phyloP scores from a whole-genome alignment of 2,329 filamentous ascomycete genomes.

The Aspergillus amoenus region DNA sequence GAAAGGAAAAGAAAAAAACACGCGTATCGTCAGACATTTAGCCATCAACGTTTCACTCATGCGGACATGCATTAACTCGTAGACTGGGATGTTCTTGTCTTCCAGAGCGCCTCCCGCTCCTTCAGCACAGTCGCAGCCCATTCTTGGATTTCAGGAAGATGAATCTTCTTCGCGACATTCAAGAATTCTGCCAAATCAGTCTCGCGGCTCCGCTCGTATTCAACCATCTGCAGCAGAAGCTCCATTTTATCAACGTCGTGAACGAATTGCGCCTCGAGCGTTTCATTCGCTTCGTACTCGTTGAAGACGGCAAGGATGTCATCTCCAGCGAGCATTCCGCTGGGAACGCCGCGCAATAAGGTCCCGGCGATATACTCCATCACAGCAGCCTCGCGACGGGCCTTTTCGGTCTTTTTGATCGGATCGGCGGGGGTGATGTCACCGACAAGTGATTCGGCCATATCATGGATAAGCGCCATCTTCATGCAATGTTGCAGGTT shows the following conservation, averaged over 20 bases:
- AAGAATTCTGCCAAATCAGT: constrained; percentile 85
- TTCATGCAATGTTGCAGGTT: constrained; percentile 83
- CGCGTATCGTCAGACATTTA: constrained; percentile 12
- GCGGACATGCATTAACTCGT: background rate
- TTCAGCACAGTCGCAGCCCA: constrained; percentile 76
- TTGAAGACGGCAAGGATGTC: constrained; percentile 83
- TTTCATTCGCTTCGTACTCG: constrained; percentile 88
- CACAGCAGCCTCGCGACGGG: constrained; percentile 76
- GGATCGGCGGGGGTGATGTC: constrained; percentile 91
- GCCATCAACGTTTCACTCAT: constrained; percentile 13
- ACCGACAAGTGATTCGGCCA: constrained; percentile 92
- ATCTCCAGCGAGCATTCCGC: constrained; percentile 62
- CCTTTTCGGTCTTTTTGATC: constrained; percentile 84
- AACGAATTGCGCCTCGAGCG: constrained; percentile 82
- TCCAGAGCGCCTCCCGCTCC: constrained; percentile 76
- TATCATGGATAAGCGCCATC: constrained; percentile 96
- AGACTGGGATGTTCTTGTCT: constrained; percentile 26
- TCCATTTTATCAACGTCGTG: constrained; percentile 99
- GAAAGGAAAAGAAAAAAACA: constrained; percentile 8
- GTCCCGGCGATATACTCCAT: constrained; percentile 85
- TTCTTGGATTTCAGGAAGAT: constrained; percentile 71
- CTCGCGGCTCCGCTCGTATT: constrained; percentile 78
- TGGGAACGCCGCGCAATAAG: constrained; percentile 72
- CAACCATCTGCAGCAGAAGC: constrained; percentile 88
- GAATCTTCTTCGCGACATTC: constrained; percentile 71